Conservation (phyloP, 345 rosid genomes). For the Excoecaria agallocha region DNA sequence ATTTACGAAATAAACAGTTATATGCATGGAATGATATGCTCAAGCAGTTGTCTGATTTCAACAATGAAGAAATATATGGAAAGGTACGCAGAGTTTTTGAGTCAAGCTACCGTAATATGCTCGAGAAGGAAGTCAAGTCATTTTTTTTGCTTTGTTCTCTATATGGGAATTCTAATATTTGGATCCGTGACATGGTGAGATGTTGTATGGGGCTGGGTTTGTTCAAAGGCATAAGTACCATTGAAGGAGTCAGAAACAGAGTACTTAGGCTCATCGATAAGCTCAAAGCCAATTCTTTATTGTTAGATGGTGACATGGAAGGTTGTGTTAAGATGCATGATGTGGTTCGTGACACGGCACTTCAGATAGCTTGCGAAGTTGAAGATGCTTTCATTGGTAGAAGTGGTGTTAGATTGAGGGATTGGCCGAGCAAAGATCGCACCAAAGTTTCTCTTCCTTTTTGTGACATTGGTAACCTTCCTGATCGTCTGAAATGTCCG, state of each 20-base stretch:
- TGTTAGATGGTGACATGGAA: background rate
- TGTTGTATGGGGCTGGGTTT: background rate
- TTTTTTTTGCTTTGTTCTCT: background rate
- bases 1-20: too few relatives aligned
- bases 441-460: background rate
- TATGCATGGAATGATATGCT: too few relatives aligned
- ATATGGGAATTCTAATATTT: background rate
- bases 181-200: background rate
- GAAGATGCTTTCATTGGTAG: background rate
- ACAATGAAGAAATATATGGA: too few relatives aligned
- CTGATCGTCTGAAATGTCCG: slow-evolving; percentile 1
- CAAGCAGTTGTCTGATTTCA: too few relatives aligned
- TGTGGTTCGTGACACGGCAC: background rate
- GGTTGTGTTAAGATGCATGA: background rate
- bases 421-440: background rate
- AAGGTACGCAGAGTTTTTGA: too few relatives aligned
- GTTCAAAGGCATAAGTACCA: background rate
- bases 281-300: background rate
- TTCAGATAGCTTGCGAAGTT: background rate
- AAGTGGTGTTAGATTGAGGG: background rate
- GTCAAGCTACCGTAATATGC: too few relatives aligned
- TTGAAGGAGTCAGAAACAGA: background rate
- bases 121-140: too few relatives aligned
- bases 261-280: background rate
- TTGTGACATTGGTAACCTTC: background rate